Evolutionary conservation across 768 basidiomycete species (phyloP).

Genomic region (Daedaleopsis sinensis): DNA sequence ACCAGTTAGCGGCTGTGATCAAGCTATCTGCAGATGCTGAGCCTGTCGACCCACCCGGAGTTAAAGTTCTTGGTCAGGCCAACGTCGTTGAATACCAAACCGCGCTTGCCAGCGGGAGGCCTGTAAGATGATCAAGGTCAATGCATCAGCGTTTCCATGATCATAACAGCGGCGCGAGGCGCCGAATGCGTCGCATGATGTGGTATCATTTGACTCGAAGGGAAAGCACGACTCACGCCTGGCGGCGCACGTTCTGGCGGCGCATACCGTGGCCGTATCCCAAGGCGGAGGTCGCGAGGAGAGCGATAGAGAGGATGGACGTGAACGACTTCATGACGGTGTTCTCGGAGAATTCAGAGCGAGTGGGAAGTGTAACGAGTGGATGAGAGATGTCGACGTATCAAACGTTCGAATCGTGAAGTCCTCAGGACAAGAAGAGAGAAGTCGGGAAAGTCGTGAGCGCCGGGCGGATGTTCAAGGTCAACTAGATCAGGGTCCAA

Average conservation of each 20-base stretch:
- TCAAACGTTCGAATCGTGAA: not conserved
- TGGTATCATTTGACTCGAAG: too few species aligned
- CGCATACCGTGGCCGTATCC: slow-evolving; percentile 22
- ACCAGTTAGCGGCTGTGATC: not conserved
- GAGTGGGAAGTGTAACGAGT: slow-evolving; percentile 9
- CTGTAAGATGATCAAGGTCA: not conserved
- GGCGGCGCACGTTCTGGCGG: slow-evolving; percentile 18
- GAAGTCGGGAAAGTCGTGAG: not conserved
- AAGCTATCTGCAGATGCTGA: too few species aligned
- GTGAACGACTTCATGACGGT: slow-evolving; percentile 28
- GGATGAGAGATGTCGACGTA: not conserved
- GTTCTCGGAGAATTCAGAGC: not conserved
- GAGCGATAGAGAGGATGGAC: slow-evolving; percentile 27
- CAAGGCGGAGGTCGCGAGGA: slow-evolving; percentile 25
- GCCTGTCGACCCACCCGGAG: slow-evolving; percentile 14
- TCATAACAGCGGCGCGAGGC: too few species aligned
- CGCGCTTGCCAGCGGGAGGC: slow-evolving; percentile 24
- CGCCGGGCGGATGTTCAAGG: too few species aligned
- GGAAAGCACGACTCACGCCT: too few species aligned
- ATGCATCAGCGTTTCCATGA: too few species aligned
- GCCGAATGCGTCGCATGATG: too few species aligned
- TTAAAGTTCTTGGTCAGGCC: slow-evolving; percentile 25
- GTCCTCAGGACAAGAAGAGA: not conserved
- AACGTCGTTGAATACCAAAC: slow-evolving; percentile 33
- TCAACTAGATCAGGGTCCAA: too few species aligned